Conservation (phyloP, 306 rosid genomes). For the Erythrophleum fordii region DNA sequence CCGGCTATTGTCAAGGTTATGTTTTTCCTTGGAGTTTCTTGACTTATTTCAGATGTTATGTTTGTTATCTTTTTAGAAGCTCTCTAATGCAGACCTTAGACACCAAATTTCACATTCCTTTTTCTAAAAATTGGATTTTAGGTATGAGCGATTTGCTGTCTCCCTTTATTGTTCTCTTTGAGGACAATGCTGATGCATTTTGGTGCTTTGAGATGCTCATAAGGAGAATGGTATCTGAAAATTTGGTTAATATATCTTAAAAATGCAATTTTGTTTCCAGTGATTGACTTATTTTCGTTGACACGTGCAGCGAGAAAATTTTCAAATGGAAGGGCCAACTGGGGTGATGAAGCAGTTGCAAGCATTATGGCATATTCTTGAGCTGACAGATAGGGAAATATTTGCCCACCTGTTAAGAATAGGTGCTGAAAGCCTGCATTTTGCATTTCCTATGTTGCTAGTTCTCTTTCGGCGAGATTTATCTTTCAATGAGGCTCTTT, state of each 20-base stretch:
- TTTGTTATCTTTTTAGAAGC: neutral
- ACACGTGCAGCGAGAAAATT: conserved; percentile 76
- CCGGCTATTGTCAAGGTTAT: conserved; percentile 97
- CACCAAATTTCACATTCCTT: conserved; percentile 35
- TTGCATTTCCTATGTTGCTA: conserved; percentile 93
- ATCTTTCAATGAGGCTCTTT: conserved; percentile 87
- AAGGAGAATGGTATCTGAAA: conserved; percentile 87
- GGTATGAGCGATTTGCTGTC: conserved; percentile 99
- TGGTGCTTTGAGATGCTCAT: conserved; percentile 99
- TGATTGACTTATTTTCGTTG: conserved; percentile 48
- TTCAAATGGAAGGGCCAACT: conserved; percentile 95
- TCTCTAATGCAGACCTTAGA: conserved; percentile 25
- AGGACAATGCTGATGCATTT: conserved; percentile 96
- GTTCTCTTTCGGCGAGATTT: conserved; percentile 95
- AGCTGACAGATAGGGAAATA: conserved; percentile 78
- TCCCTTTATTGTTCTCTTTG: conserved; percentile 92
- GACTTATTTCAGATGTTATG: conserved; percentile 12
- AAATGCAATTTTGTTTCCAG: conserved; percentile 30
- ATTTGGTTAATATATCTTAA: conserved; percentile 36
- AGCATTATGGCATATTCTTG: conserved; percentile 83
- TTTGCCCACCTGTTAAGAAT: conserved; percentile 78
- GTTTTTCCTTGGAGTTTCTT: conserved; percentile 35
- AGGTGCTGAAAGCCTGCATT: conserved; percentile 98
- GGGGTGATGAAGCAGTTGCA: conserved; percentile 92
- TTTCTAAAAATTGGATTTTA: conserved; percentile 50